phyloP scores from a whole-genome alignment of 768 basidiomycete genomes.

The Cyclocybe aegerita region DNA sequence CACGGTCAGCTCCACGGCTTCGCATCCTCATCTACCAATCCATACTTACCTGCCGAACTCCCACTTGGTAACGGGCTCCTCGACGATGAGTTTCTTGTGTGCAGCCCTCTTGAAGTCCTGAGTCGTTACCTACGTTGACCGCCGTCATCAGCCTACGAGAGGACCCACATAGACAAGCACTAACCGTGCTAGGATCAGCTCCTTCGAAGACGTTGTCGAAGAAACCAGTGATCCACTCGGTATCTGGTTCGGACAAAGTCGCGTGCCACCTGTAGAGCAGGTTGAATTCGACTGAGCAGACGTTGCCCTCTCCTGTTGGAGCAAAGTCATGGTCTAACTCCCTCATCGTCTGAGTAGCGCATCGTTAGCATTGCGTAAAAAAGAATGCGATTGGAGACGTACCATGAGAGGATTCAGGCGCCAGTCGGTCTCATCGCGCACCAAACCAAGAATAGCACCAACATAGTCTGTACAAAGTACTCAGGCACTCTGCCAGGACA shows the following conservation, averaged over 20 bases:
- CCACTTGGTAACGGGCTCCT: conserved; percentile 45
- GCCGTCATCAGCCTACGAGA: background rate
- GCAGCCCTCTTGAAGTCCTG: conserved; percentile 38
- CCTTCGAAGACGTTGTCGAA: conserved; percentile 38
- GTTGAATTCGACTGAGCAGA: conserved; percentile 77
- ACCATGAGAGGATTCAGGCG: conserved; percentile 69
- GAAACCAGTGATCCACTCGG: conserved; percentile 42
- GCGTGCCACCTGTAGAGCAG: conserved; percentile 68
- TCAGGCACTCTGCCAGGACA: background rate
- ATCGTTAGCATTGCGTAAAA: background rate
- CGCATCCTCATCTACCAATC: background rate
- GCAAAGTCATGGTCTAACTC: conserved; percentile 49
- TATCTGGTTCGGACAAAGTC: conserved; percentile 53
- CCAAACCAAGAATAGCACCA: conserved; percentile 69
- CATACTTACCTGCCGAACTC: conserved; percentile 50
- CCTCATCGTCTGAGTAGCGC: conserved; percentile 44
- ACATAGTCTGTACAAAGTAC: conserved; percentile 54
- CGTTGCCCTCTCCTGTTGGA: conserved; percentile 73
- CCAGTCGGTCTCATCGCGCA: conserved; percentile 64
- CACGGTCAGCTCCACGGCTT: background rate
- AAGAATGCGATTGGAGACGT: conserved; percentile 6
- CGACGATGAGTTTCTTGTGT: conserved; percentile 22
- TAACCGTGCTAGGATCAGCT: conserved; percentile 40
- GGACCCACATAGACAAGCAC: conserved; percentile 1
- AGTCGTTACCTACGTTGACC: conserved; percentile 26